Evolutionary conservation across 495 filamentous ascomycete genomes (phyloP), one percentile per base, ranked within the genome.

Genomic region (Podospora anserina): DNA sequence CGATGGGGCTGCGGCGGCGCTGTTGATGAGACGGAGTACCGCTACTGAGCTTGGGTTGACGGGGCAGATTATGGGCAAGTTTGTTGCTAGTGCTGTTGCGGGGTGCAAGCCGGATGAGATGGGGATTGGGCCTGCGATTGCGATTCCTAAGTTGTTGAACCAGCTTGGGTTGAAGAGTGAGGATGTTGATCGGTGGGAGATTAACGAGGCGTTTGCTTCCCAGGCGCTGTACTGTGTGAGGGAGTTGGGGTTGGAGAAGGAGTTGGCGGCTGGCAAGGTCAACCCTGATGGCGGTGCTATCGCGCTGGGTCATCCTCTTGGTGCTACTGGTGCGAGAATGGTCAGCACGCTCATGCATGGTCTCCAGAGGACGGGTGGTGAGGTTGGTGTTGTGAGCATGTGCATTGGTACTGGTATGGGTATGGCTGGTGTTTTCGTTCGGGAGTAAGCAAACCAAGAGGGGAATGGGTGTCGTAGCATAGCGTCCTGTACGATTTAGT

Each of bases 271-370:
- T 70, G 85, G 84, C 3, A 85, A 83, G 82, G 89, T 97, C 1
- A 97, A 97, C 80, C 93, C 93, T 13, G 93, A 95, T 67, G 94
- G 94, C 68, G 94, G 94, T 69, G 93, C 94, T 19, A 97, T 97
- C 78, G 94, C 94, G 63, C 84, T 97, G 27, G 94, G 94, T 20
- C 94, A 97, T 77, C 94, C 94, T 62, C 86, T 97, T n/a, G 94
- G 94, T 57, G 92, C 92, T 63, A 97, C 94, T 19, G 94, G 94
- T 58, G 91, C 92, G 59, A 83, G 94, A 68, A 89, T 94, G 86
- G 81, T 92, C 63, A 89, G 87, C 64, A 93, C 91, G 34, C 78
- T 96, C 58, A 76, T 97, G 73, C 88, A 88, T 64, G 87, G 85
- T 1, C 72, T 91, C 77, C 82, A 83, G 77, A 81, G 87, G 68